Base-by-base conservation (phyloP, 306 rosid genomes). In the Aeschynomene evenia region DNA sequence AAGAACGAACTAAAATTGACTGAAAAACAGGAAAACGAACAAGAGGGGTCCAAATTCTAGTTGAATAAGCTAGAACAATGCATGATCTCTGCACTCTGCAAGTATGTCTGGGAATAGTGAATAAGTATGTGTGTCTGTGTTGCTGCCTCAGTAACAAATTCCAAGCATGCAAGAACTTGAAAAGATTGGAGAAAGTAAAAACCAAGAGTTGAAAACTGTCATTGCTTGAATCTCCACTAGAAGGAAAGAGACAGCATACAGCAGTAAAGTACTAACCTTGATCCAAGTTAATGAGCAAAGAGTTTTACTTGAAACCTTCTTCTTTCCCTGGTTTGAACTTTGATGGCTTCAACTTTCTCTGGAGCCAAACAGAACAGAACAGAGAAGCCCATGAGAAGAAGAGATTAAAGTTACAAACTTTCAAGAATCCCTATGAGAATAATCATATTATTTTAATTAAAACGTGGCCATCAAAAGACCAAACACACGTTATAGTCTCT, bases 181-280 rank as follows among this genome's bases (percentile, higher is more conserved):
- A 29, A 2, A 71, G 55, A 63, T 18, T 54, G 40, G 51, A 71
- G 58, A 58, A 70, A 26, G 65, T 13, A 63, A 21, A 50, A 40
- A 26, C 51, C 39, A 62, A 53, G 55, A 52, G 36, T 28, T 9
- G 2, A 15, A 4, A 12, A 10, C 12, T 63, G 34, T 0, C 20
- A 48, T 26, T 48, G 64, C 50, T 58, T 68, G 63, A 49, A 69
- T 61, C 31, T 36, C 23, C 15, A 21, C 18, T 22, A 68, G 50
- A 53, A 66, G 43, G 31, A 66, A 46, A 40, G 63, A 26, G 45
- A 66, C 14, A 49, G 19, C 58, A 13, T 1, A 19, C 15, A 36
- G 29, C 48, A 52, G 67, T 51, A n/a, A 36, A 26, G 21, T 2
- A 59, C 83, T 61, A 45, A 81, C 85, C 91, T 57, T 43, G 46